Evolutionary conservation across 768 basidiomycete species (phyloP), one percentile per base, ranked within the genome.

Genomic region (Saitozyma podzolica): DNA sequence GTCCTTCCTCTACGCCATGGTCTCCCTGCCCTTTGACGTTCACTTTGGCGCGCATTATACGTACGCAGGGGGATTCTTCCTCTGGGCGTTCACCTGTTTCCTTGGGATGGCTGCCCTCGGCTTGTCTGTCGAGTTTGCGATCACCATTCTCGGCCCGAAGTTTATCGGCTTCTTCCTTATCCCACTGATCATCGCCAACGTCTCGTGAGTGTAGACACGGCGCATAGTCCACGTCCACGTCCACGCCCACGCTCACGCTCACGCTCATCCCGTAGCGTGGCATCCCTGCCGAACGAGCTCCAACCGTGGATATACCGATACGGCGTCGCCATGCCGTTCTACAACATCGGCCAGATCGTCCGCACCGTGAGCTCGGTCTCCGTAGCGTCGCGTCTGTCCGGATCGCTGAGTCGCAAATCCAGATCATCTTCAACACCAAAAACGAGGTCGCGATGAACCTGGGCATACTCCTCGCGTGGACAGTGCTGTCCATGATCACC

Each of bases 1-100:
- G 9, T 80, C 81, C 17, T 68, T 83, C 65, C 77, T 79, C 65
- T 83, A 82, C 68, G 72, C 82, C n/a, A 79, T 79, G 78, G 61
- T 84, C 69, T 80, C 75, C 67, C 68, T 84, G 41, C 82, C 82
- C 0, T 84, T 82, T 75, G 72, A 80, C 17, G 68, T 83, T 11
- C 80, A 81, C 16, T 82, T 83, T 50, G 80, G 68, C 19, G 80
- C 80, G 1, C 80, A 81, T 50, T 80, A 52, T 57, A 74, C 70
- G n/a, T 75, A 76, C 45, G 76, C 66, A 8, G 73, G 72, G 29
- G 78, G 78, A 17, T 80, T 80, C 73, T 81, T 81, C 73, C 66
- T 81, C 40, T 81, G 77, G 78, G 78, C 77, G 71, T 70, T 77
- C 53, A 70, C 76, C 40, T 56, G 72, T 19, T 80, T 61, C 56